phyloP scores from a whole-genome alignment of 2,329 filamentous ascomycete species.

The Torrubiella hemipterigena region DNA sequence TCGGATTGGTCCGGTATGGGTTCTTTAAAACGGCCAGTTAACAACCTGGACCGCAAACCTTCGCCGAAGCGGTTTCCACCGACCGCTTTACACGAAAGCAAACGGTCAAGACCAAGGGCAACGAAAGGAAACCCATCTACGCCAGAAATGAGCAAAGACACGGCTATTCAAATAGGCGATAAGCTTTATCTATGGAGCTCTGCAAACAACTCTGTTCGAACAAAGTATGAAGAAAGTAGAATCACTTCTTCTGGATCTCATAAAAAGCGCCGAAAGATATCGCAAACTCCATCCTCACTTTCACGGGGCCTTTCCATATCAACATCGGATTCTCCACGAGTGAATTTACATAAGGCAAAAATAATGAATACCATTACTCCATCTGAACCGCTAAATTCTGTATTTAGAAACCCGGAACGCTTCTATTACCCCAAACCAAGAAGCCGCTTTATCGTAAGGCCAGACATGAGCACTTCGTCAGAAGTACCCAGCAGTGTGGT shows the following conservation, averaged over 20 bases:
- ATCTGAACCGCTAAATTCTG: no score
- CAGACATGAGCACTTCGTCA: no score
- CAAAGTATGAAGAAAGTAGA: background rate
- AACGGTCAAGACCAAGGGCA: background rate
- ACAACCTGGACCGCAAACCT: constrained; percentile 11
- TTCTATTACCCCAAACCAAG: no score
- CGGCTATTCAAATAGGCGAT: constrained; percentile 4
- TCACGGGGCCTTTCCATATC: no score
- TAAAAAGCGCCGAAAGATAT: background rate
- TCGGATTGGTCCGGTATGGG: constrained; percentile 18
- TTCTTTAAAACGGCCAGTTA: constrained; percentile 17
- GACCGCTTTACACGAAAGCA: constrained; percentile 7
- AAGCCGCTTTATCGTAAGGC: no score
- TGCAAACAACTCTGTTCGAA: constrained; percentile 3
- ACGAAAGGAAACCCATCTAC: no score
- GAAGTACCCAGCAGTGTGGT: no score
- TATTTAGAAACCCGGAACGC: no score
- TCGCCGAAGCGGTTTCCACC: no score
- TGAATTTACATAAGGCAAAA: no score
- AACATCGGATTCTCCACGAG: no score
- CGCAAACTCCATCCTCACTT: constrained; percentile 8
- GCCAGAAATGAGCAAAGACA: background rate
- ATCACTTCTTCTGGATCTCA: background rate
- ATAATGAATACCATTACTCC: no score
- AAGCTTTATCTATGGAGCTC: constrained; percentile 6